Conservation (phyloP, 305 asterid genomes). For the Salvia sclarea region DNA sequence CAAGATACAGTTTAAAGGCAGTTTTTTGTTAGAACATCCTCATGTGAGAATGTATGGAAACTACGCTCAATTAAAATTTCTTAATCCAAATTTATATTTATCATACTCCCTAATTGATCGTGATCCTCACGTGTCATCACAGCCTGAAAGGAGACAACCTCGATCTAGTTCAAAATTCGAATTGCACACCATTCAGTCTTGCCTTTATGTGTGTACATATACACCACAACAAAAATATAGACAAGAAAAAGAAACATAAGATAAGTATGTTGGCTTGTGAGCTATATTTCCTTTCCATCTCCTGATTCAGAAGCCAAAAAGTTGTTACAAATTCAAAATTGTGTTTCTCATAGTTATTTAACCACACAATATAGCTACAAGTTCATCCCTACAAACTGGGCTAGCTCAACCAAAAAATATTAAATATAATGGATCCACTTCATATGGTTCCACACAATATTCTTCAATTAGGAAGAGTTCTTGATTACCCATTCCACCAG, state of each 20-base stretch:
- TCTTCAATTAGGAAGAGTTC: constrained; percentile 34
- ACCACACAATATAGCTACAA: not conserved
- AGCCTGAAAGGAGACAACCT: too few relatives aligned
- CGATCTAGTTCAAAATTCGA: not conserved
- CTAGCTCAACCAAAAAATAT: not conserved
- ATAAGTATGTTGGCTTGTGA: not conserved
- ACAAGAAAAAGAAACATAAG: not conserved
- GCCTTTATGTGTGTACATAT: too few relatives aligned
- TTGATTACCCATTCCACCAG: constrained; percentile 81
- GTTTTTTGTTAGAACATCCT: too few relatives aligned
- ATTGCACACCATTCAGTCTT: not conserved
- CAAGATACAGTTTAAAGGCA: too few relatives aligned
- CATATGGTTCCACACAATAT: not conserved
- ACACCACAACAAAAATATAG: not conserved
- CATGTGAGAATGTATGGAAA: too few relatives aligned
- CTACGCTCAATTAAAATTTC: too few relatives aligned
- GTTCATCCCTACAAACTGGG: constrained; percentile 6
- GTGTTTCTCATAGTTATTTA: not conserved
- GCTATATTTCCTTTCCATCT: not conserved
- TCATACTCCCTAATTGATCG: too few relatives aligned
- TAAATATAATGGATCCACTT: not conserved
- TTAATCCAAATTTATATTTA: too few relatives aligned
- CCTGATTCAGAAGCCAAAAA: not conserved
- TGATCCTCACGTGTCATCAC: too few relatives aligned
- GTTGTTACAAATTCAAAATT: not conserved